Conservation (phyloP, 2,329 filamentous ascomycete genomes). For the Colletotrichum costaricense region DNA sequence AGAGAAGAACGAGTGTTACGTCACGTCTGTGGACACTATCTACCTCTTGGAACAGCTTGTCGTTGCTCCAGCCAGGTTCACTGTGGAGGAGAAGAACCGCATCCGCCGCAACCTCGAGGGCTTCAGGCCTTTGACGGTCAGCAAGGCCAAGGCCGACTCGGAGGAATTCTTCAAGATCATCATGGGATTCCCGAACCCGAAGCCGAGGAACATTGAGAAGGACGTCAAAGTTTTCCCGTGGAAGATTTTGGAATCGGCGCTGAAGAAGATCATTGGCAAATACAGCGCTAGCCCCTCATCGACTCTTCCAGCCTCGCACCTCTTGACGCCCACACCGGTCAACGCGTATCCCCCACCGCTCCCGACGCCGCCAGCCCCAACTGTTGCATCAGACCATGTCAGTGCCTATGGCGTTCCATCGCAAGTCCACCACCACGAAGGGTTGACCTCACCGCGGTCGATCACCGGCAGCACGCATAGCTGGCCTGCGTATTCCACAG, state of each 20-base stretch:
- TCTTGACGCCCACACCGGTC: constrained; percentile 53
- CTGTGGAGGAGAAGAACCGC: constrained; percentile 97
- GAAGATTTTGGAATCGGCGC: constrained; percentile 86
- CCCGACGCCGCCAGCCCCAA: constrained; percentile 57
- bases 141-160: constrained; percentile 90
- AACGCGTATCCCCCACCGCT: constrained; percentile 53
- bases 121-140: constrained; percentile 91
- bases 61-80: constrained; percentile 79
- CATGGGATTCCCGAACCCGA: constrained; percentile 95
- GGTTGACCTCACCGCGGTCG: constrained; percentile 64
- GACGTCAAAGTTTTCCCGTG: constrained; percentile 99
- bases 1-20: constrained; percentile 89
- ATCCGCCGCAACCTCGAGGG: constrained; percentile 96
- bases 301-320: constrained; percentile 50
- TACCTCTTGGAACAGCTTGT: constrained; percentile 93
- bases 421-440: constrained; percentile 57
- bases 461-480: constrained; percentile 58
- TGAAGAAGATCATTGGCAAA: constrained; percentile 99
- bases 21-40: constrained; percentile 97
- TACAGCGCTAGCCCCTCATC: constrained; percentile 71
- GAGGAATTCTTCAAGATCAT: constrained; percentile 99
- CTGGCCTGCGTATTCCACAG: constrained; percentile 60
- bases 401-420: constrained; percentile 52
- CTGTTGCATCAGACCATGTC: constrained; percentile 48
- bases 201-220: constrained; percentile 98